Conservation (phyloP, 2,329 filamentous ascomycete genomes). For the Penicillium hesseltinei region DNA sequence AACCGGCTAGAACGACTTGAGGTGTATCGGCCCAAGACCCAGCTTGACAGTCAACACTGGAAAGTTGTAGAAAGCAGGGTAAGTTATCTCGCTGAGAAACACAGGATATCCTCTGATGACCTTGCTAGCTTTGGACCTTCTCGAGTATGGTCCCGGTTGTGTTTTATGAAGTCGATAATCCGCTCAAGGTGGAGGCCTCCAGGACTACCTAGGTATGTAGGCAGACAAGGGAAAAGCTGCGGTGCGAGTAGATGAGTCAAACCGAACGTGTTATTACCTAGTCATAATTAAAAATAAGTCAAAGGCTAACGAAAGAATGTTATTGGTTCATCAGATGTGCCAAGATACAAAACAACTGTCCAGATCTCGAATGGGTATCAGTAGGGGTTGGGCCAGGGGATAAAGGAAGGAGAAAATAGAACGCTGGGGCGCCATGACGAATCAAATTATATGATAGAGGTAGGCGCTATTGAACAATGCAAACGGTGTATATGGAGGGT, state of each 20-base stretch:
- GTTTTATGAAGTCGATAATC: neutral
- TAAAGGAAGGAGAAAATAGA: constrained; percentile 5
- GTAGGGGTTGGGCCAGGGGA: neutral
- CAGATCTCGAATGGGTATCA: constrained; percentile 1
- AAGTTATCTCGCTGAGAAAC: neutral
- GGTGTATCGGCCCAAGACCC: neutral
- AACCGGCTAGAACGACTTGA: neutral
- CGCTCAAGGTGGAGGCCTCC: neutral
- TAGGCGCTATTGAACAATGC: constrained; percentile 18
- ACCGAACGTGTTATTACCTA: neutral
- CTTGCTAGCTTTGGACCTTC: neutral
- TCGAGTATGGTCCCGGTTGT: neutral
- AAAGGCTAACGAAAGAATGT: neutral
- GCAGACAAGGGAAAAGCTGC: neutral
- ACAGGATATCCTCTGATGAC: neutral
- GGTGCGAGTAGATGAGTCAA: neutral
- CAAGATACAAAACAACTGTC: neutral
- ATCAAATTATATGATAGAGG: constrained; percentile 13
- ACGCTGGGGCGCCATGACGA: constrained; percentile 16
- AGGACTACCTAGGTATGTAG: neutral
- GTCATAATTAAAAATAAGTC: neutral
- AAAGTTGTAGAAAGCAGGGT: neutral
- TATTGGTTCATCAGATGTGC: neutral
- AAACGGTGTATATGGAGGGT: constrained; percentile 4
- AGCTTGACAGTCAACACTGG: neutral